phyloP scores from a whole-genome alignment of 257 asterid genomes.

The Gentiana dahurica region DNA sequence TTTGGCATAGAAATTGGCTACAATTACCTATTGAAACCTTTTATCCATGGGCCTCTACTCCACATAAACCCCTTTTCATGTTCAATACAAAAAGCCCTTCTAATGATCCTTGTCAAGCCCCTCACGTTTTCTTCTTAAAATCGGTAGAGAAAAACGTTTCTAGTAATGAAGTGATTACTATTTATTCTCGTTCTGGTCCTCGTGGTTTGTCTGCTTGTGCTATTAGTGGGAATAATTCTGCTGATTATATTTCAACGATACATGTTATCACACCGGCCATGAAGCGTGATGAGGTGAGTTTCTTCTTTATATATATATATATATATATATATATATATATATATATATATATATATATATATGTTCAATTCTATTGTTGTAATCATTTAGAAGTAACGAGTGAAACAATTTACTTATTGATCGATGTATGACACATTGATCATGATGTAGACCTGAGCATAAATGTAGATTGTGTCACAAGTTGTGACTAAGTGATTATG shows the following conservation, averaged over 20 bases:
- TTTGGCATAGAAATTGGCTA: conserved; percentile 19
- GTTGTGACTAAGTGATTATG: too few species aligned
- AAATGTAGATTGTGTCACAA: too few species aligned
- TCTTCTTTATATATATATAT: conserved; percentile 17
- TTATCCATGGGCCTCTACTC: conserved; percentile 20
- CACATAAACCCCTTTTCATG: conserved; percentile 34
- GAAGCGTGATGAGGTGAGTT: conserved; percentile 21
- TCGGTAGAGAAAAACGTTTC: conserved; percentile 12
- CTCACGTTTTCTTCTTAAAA: conserved; percentile 43
- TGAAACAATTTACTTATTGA: too few species aligned
- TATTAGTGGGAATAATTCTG: conserved; percentile 20
- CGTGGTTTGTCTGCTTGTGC: conserved; percentile 15
- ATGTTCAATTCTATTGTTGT: neutral
- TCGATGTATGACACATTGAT: too few species aligned
- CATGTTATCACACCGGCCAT: conserved; percentile 21
- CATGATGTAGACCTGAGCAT: too few species aligned
- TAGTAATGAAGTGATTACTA: conserved; percentile 9
- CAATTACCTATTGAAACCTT: conserved; percentile 28
- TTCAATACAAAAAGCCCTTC: conserved; percentile 39
- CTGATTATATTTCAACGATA: conserved; percentile 23
- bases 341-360: neutral
- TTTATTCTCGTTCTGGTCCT: conserved; percentile 8
- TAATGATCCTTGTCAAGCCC: conserved; percentile 36
- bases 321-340: neutral
- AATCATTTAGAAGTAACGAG: too few species aligned